phyloP scores from a whole-genome alignment of 805 yeast species.

The Wickerhamomyces rabaulensis region DNA sequence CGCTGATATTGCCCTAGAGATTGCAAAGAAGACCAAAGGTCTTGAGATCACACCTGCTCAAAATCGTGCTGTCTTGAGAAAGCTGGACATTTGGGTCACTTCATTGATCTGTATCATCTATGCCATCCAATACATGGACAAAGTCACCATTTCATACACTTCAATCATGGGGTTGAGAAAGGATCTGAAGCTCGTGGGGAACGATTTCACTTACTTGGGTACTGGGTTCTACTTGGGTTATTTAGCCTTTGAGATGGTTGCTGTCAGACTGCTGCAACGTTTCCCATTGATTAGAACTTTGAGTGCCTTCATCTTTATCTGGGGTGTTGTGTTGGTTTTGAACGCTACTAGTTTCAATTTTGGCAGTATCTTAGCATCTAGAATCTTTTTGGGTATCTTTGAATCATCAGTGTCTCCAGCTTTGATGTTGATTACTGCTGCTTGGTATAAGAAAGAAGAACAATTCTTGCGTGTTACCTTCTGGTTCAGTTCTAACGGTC shows the following conservation, averaged over 20 bases:
- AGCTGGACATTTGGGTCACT: conserved; percentile 32
- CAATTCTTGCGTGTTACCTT: conserved; percentile 25
- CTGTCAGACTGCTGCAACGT: conserved; percentile 42
- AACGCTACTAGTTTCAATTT: conserved; percentile 38
- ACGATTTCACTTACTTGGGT: conserved; percentile 49
- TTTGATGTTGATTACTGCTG: conserved; percentile 49
- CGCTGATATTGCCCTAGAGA: not conserved
- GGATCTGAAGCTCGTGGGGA: conserved; percentile 41
- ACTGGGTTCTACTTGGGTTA: conserved; percentile 63
- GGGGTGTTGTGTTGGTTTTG: conserved; percentile 58
- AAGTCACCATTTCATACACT: conserved; percentile 45
- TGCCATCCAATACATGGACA: conserved; percentile 57
- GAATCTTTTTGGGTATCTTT: conserved; percentile 45
- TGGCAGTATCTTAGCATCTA: conserved; percentile 37
- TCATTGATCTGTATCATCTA: conserved; percentile 47
- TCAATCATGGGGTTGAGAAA: conserved; percentile 45
- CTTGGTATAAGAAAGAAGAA: conserved; percentile 49
- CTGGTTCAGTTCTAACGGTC: conserved; percentile 1
- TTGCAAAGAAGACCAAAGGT: not conserved
- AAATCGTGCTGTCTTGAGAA: conserved; percentile 17
- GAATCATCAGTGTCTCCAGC: conserved; percentile 55
- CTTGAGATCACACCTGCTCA: conserved; percentile 9
- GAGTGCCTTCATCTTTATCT: conserved; percentile 43
- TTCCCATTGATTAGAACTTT: conserved; percentile 52
- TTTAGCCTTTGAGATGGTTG: conserved; percentile 49